Conservation (phyloP, 1,284 basidiomycete species). For the Papiliotrema laurentii region DNA sequence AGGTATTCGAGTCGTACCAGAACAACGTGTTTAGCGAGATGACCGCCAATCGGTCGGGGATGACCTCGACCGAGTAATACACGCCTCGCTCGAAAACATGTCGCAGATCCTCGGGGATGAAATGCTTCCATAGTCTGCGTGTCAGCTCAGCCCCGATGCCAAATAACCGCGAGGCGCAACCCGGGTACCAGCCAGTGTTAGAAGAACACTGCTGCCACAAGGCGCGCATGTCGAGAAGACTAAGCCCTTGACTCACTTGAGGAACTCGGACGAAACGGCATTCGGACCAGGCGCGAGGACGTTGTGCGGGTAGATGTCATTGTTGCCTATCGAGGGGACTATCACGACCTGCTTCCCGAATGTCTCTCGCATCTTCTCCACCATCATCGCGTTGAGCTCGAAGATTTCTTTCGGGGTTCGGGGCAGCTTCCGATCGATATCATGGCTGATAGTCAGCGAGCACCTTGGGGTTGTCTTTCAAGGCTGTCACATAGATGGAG, state of each 20-base stretch:
- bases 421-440: slow-evolving; percentile 75
- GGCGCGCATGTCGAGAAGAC: not conserved
- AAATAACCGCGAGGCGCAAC: too few relatives aligned
- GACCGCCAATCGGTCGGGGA: slow-evolving; percentile 69
- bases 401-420: slow-evolving; percentile 79
- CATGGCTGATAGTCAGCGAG: slow-evolving; percentile 58
- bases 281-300: slow-evolving; percentile 63
- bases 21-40: slow-evolving; percentile 89
- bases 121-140: slow-evolving; percentile 70
- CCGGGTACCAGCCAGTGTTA: too few relatives aligned
- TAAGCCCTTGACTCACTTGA: slow-evolving; percentile 53
- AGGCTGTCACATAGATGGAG: not conserved
- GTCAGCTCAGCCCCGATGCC: too few relatives aligned
- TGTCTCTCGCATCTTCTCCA: slow-evolving; percentile 62
- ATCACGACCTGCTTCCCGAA: slow-evolving; percentile 75
- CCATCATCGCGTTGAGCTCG: slow-evolving; percentile 65
- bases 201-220: too few relatives aligned
- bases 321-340: slow-evolving; percentile 80
- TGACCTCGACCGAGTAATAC: slow-evolving; percentile 78
- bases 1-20: slow-evolving; percentile 87
- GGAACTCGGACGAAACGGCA: slow-evolving; percentile 68
- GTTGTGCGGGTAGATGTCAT: slow-evolving; percentile 79
- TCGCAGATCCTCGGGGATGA: slow-evolving; percentile 74
- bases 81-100: slow-evolving; percentile 80
- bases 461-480: not conserved